Percentiles rank a stretch among this genome's conserved stretches.
phyloP scores from a whole-genome alignment of 768 basidiomycete genomes.

The Cyclocybe cylindracea region DNA sequence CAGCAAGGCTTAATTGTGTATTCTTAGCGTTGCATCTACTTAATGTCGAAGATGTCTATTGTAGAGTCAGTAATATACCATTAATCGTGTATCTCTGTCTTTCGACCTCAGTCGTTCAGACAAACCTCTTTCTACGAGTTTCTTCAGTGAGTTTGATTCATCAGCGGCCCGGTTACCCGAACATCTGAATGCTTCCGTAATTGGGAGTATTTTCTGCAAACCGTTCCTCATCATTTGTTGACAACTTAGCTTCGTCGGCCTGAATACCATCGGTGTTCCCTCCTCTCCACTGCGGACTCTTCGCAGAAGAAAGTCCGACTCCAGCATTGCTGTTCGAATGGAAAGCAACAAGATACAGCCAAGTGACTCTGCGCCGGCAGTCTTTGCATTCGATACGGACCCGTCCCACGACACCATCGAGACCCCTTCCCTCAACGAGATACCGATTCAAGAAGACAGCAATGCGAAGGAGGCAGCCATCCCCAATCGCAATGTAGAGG shows the following conservation, averaged over 20 bases:
- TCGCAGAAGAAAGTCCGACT: background rate
- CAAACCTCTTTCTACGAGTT: too few relatives aligned
- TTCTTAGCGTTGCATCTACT: too few relatives aligned
- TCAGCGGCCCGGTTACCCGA: too few relatives aligned
- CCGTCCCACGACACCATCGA: background rate
- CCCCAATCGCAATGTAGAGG: background rate
- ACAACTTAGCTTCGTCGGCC: background rate
- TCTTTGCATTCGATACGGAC: background rate
- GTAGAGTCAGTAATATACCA: too few relatives aligned
- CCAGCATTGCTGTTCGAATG: constrained; percentile 13
- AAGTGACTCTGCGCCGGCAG: constrained; percentile 5
- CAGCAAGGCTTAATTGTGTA: too few relatives aligned
- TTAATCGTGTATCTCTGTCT: too few relatives aligned
- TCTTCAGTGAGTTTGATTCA: too few relatives aligned
- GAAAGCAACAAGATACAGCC: constrained; percentile 13
- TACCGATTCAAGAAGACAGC: background rate
- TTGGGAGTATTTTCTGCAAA: background rate
- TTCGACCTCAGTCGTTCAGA: too few relatives aligned
- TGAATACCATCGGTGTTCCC: background rate
- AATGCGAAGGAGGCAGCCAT: background rate
- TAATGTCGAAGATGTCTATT: too few relatives aligned
- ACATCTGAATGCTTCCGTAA: background rate
- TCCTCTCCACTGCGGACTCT: background rate
- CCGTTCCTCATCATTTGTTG: background rate
- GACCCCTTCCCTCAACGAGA: background rate